These are phyloP conservation scores for Podospora sp. DNA, from an alignment of 495 filamentous ascomycete genomes.

Conservation along the genomic window DNA sequence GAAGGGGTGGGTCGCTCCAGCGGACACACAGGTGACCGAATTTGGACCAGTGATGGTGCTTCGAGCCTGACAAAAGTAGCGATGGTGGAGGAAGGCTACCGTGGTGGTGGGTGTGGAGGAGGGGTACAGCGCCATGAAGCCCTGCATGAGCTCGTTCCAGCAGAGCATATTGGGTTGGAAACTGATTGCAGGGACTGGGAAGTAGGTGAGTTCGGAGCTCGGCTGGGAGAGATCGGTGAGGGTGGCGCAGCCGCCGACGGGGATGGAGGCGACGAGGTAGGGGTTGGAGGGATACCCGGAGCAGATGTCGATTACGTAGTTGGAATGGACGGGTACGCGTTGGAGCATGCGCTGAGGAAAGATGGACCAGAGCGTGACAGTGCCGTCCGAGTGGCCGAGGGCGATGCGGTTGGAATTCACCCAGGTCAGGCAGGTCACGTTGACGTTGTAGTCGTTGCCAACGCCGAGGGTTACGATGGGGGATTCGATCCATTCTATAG, in stretches of 20 bases:
- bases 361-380: slow-evolving; percentile 52
- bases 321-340: slow-evolving; percentile 46
- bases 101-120: slow-evolving; percentile 50
- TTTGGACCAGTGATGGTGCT: slow-evolving; percentile 50
- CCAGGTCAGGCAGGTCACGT: slow-evolving; percentile 53
- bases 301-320: slow-evolving; percentile 50
- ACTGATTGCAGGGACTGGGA: slow-evolving; percentile 46
- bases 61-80: slow-evolving; percentile 49
- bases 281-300: slow-evolving; percentile 51
- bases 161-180: slow-evolving; percentile 51
- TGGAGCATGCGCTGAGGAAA: slow-evolving; percentile 42
- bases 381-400: slow-evolving; percentile 52
- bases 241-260: slow-evolving; percentile 49
- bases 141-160: slow-evolving; percentile 51
- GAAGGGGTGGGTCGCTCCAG: slow-evolving; percentile 48
- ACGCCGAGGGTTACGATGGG: slow-evolving; percentile 46
- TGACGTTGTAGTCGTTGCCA: slow-evolving; percentile 43
- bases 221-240: slow-evolving; percentile 50
- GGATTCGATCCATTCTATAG: slow-evolving; percentile 43
- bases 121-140: slow-evolving; percentile 50
- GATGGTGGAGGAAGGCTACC: slow-evolving; percentile 48
- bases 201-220: slow-evolving; percentile 49
- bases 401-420: slow-evolving; percentile 50
- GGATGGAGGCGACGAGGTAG: slow-evolving; percentile 47
- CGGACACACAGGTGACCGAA: slow-evolving; percentile 46